phyloP scores from a whole-genome alignment of 163 green algal genomes.

The Coccomyxa subellipsoidea region DNA sequence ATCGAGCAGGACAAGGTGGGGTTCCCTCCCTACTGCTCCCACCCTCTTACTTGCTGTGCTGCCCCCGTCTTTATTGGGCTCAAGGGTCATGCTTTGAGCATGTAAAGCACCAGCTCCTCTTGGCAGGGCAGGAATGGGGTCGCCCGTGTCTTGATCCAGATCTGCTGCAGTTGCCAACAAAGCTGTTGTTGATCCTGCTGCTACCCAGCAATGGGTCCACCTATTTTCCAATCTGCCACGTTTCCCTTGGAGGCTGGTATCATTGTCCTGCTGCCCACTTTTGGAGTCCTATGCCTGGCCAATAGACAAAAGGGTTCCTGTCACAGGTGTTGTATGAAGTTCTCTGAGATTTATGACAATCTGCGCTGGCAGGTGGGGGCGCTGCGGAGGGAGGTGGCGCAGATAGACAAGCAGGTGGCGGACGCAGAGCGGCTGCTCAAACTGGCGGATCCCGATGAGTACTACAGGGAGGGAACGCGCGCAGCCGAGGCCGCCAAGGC shows the following conservation, averaged over 20 bases:
- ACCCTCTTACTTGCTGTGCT: not conserved
- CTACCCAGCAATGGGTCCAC: too few relatives aligned
- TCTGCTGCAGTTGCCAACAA: too few relatives aligned
- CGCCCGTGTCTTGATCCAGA: too few relatives aligned
- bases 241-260: too few relatives aligned
- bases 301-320: not conserved
- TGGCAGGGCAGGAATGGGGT: too few relatives aligned
- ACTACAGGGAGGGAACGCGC: slow-evolving; percentile 5
- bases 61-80: not conserved
- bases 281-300: too few relatives aligned
- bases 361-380: slow-evolving; percentile 29
- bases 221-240: too few relatives aligned
- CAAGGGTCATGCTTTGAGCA: too few relatives aligned
- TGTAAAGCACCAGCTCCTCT: too few relatives aligned
- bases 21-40: too few relatives aligned
- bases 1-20: slow-evolving; percentile 70
- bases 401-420: slow-evolving; percentile 51
- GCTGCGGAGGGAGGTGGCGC: slow-evolving; percentile 46
- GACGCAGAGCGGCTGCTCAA: slow-evolving; percentile 42
- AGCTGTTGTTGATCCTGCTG: too few relatives aligned
- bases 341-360: not conserved
- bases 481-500: slow-evolving; percentile 8
- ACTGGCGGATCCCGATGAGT: slow-evolving; percentile 6
- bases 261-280: too few relatives aligned
- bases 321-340: not conserved